These are phyloP conservation scores for Verticillium nonalfalfae DNA, from an alignment of 2,329 filamentous ascomycete species.

Conservation along the genomic window DNA sequence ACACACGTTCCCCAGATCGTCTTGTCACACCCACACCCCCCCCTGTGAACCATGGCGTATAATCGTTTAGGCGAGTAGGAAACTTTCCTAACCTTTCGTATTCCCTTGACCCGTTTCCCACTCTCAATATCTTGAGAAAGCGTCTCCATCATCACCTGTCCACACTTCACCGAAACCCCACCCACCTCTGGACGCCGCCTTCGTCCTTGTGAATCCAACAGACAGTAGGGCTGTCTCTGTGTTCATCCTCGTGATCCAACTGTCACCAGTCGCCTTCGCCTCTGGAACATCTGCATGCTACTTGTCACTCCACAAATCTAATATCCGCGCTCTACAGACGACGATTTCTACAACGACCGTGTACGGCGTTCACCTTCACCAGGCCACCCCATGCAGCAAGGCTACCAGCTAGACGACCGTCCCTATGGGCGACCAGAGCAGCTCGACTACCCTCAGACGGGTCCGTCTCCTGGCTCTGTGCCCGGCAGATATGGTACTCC, in stretches of 20 bases:
- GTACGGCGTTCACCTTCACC: constrained; percentile 68
- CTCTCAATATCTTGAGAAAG: constrained; percentile 4
- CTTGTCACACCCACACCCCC: constrained; percentile 3
- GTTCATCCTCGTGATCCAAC: constrained; percentile 1
- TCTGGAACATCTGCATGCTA: constrained; percentile 10
- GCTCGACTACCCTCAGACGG: constrained; percentile 61
- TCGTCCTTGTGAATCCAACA: neutral
- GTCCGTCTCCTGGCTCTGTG: constrained; percentile 29
- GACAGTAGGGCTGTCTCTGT: neutral
- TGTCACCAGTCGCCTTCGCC: neutral
- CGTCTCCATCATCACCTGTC: constrained; percentile 7
- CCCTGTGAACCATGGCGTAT: constrained; percentile 55
- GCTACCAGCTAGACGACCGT: constrained; percentile 78
- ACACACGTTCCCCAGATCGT: constrained; percentile 10
- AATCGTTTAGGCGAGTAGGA: constrained; percentile 62
- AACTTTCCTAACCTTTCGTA: constrained; percentile 16
- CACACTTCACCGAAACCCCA: constrained; percentile 3
- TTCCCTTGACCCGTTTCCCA: constrained; percentile 9
- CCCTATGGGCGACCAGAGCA: constrained; percentile 53
- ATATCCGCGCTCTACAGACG: constrained; percentile 31
- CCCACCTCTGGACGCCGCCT: neutral
- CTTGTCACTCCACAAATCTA: constrained; percentile 2
- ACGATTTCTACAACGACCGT: constrained; percentile 52
- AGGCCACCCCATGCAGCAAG: constrained; percentile 63
- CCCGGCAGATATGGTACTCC: constrained; percentile 42